These are phyloP conservation scores for Linderniella brevidens DNA, from an alignment of 257 asterid genomes.

Conservation along the genomic window DNA sequence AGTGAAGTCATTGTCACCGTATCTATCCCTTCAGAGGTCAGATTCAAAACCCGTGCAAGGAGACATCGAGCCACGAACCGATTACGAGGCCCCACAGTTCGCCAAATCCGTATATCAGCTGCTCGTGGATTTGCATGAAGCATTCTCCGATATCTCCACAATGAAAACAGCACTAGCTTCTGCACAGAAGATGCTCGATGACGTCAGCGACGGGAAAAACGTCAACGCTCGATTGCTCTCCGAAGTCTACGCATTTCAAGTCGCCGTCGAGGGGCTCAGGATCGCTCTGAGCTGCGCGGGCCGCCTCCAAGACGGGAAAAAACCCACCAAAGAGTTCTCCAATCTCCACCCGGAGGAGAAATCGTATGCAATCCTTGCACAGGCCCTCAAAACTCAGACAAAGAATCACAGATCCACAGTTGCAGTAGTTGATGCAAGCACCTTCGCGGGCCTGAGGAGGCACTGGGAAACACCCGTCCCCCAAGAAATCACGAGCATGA, in stretches of 20 bases:
- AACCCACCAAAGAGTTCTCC: slow-evolving; percentile 22
- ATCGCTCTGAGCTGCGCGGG: slow-evolving; percentile 69
- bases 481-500: slow-evolving; percentile 37
- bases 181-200: slow-evolving; percentile 65
- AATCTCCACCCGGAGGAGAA: slow-evolving; percentile 57
- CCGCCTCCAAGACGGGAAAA: slow-evolving; percentile 25
- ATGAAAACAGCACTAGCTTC: slow-evolving; percentile 57
- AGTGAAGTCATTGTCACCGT: slow-evolving; percentile 37
- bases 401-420: slow-evolving; percentile 50
- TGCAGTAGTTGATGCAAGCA: slow-evolving; percentile 71
- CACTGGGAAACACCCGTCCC: slow-evolving; percentile 68
- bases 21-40: slow-evolving; percentile 21
- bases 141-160: slow-evolving; percentile 50
- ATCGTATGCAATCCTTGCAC: slow-evolving; percentile 70
- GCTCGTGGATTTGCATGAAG: slow-evolving; percentile 58
- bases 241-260: slow-evolving; percentile 58
- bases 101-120: slow-evolving; percentile 59
- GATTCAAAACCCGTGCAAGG: slow-evolving; percentile 14
- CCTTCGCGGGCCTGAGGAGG: slow-evolving; percentile 64
- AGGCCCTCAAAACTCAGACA: slow-evolving; percentile 61
- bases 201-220: slow-evolving; percentile 49
- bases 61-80: slow-evolving; percentile 19
- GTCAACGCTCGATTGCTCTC: slow-evolving; percentile 40
- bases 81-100: slow-evolving; percentile 67
- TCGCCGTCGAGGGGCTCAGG: slow-evolving; percentile 82